Base-by-base conservation (phyloP, 2,329 filamentous ascomycete species). In the Aspergillus jensenii region DNA sequence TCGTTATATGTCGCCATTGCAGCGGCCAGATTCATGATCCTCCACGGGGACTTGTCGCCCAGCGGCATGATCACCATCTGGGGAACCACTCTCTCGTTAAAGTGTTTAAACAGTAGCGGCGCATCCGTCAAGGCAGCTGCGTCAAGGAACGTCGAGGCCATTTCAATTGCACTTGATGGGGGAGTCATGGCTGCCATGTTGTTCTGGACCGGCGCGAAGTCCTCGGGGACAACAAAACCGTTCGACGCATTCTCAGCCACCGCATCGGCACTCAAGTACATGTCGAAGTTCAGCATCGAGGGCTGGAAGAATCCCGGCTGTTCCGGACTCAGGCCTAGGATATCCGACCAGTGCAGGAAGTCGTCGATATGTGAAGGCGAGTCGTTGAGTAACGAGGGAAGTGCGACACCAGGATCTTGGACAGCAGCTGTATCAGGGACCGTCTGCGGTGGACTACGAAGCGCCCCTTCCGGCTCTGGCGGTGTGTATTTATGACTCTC, bases 11-110 rank as follows among this genome's bases (percentile, higher is more conserved):
- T 70, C 4, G 69, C 59, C 9, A 74, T 63, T 2, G 71, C 72
- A 9, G 65, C 63, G 0, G 71, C 64, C 4, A 73, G 56, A 43
- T 73, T 71, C 41, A 72, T 46, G 14, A 71, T 69, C 49, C 68
- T 68, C 70, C 70, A 74, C 3, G 72, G 71, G 1, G 71, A 71
- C 51, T 74, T 73, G 31, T 67, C 60, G 2, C 67, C 65, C 6
- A 68, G 60, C 2, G 70, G 70, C 48, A 73, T 65, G 11, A 68
- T 65, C 61, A 68, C 66, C 49, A 74, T 69, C 4, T 68, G 67
- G 1, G 66, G 64, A 37, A 74, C 68, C 3, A 74, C 69, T 17
- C 64, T 57, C 37, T 72, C 65, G 21, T 70, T 68, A 33, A 73
- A 74, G 52, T 74, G 66, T 52, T 67, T 71, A 1, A 74, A 53